Conservation (phyloP, 805 yeast species). For the Kazachstania psychrophila region DNA sequence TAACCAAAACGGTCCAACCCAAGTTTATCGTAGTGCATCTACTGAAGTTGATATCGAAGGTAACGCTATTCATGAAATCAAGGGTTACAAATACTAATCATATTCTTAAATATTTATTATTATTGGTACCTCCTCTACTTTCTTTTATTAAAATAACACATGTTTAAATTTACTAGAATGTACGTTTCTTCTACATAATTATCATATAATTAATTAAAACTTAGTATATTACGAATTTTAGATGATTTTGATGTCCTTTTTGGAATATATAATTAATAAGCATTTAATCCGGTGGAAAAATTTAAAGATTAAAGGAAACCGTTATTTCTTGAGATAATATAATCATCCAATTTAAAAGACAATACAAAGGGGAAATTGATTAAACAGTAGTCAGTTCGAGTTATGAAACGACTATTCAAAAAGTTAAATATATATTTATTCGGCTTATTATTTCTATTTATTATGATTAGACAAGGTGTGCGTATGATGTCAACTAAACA, state of each 20-base stretch:
- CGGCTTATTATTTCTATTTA: not conserved
- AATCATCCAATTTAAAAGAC: not conserved
- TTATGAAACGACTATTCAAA: slow-evolving; percentile 1
- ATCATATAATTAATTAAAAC: too few species aligned
- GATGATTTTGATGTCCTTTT: too few species aligned
- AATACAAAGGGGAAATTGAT: too few species aligned
- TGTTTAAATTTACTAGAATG: too few species aligned
- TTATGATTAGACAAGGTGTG: not conserved
- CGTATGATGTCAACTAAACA: slow-evolving; percentile 1
- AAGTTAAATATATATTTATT: not conserved
- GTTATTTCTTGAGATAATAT: not conserved
- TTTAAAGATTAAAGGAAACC: too few species aligned
- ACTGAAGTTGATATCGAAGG: slow-evolving; percentile 29
- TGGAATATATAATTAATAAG: too few species aligned
- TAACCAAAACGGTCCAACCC: slow-evolving; percentile 39
- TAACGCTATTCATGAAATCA: slow-evolving; percentile 24
- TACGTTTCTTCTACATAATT: too few species aligned
- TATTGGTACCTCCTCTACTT: too few species aligned
- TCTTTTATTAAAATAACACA: too few species aligned
- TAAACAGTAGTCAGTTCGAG: not conserved
- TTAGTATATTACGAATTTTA: too few species aligned
- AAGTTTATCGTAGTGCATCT: slow-evolving; percentile 36
- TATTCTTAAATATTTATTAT: too few species aligned
- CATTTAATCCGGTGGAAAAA: too few species aligned
- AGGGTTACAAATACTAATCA: slow-evolving; percentile 28